These are phyloP conservation scores for Populus tomentosa DNA, from an alignment of 441 rosid species.

Conservation along the genomic window DNA sequence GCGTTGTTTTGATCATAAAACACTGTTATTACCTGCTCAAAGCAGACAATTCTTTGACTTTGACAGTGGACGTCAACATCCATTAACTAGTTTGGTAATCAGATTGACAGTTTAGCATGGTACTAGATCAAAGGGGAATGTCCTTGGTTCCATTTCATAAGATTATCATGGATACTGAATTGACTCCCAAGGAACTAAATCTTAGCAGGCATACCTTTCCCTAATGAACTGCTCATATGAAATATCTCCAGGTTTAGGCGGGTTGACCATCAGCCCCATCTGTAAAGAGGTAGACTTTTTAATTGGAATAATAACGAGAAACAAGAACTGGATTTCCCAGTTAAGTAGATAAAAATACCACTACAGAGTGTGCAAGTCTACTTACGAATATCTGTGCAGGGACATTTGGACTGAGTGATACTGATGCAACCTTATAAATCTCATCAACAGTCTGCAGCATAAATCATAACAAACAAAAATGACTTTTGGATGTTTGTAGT, in stretches of 20 bases:
- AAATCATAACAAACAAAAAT: conserved; percentile 15
- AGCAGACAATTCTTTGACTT: background rate
- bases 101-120: too few relatives aligned
- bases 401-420: conserved; percentile 91
- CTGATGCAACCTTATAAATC: conserved; percentile 84
- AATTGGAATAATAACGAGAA: background rate
- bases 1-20: conserved; percentile 13
- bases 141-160: background rate
- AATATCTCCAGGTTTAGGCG: conserved; percentile 88
- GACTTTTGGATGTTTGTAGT: conserved; percentile 1
- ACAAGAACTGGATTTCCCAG: conserved; percentile 8
- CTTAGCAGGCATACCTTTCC: conserved; percentile 57
- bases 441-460: conserved; percentile 77
- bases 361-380: conserved; percentile 12
- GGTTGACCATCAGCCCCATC: conserved; percentile 98
- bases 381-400: conserved; percentile 97
- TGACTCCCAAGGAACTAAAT: conserved; percentile 2
- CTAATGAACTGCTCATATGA: conserved; percentile 72
- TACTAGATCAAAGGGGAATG: too few relatives aligned
- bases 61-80: background rate
- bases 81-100: too few relatives aligned
- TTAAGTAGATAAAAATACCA: background rate
- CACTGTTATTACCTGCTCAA: conserved; percentile 12
- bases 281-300: conserved; percentile 23
- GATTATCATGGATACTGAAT: background rate